Conservation (phyloP, 2,329 filamentous ascomycete species). For the Microsporum ferrugineum region DNA sequence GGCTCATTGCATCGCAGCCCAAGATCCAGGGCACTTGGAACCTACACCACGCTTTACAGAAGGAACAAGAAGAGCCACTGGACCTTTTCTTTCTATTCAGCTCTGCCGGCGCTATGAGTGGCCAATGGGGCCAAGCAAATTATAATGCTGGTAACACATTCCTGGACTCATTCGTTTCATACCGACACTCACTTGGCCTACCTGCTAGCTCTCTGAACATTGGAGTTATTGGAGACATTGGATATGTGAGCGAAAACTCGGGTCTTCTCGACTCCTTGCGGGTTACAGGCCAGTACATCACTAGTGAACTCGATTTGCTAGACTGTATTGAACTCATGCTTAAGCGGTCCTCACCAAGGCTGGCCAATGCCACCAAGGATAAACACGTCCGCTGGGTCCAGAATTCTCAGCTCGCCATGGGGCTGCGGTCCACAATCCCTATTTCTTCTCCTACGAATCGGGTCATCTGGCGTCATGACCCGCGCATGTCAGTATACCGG, state of each 20-base stretch:
- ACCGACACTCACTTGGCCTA: constrained; percentile 11
- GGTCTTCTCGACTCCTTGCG: too few relatives aligned
- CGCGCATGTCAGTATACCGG: too few relatives aligned
- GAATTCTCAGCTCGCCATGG: too few relatives aligned
- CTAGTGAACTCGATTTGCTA: too few relatives aligned
- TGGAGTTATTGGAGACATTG: constrained; percentile 2
- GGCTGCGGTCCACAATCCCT: too few relatives aligned
- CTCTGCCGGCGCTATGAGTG: constrained; percentile 8
- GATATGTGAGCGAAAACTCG: background rate
- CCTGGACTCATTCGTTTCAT: constrained; percentile 11
- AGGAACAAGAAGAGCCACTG: background rate
- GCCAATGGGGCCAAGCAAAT: constrained; percentile 6
- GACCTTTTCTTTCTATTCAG: constrained; percentile 17
- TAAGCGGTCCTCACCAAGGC: too few relatives aligned
- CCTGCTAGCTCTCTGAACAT: constrained; percentile 3
- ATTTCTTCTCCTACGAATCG: too few relatives aligned
- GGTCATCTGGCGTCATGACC: too few relatives aligned
- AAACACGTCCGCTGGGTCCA: too few relatives aligned
- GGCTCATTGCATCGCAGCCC: constrained; percentile 16
- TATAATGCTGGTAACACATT: constrained; percentile 11
- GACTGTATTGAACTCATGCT: too few relatives aligned
- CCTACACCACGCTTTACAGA: constrained; percentile 11
- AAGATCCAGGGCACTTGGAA: constrained; percentile 23
- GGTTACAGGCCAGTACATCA: too few relatives aligned
- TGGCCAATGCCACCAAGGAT: too few relatives aligned